phyloP scores from a whole-genome alignment of 352 stramenopile genomes.

The Chloridella minuta region DNA sequence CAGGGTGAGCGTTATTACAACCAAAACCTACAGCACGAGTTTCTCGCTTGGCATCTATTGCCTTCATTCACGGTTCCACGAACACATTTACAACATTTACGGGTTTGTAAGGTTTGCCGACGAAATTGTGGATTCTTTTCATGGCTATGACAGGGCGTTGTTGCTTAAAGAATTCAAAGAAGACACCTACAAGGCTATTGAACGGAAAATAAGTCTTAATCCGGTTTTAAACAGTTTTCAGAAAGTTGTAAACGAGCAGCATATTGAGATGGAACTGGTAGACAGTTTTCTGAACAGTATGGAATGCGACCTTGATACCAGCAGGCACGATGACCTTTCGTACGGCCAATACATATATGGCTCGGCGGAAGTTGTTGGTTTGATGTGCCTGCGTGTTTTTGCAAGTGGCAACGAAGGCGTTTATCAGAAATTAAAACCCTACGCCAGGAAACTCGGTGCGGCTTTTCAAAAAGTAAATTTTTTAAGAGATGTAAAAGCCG shows the following conservation, averaged over 20 bases:
- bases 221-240: background rate
- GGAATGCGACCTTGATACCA: background rate
- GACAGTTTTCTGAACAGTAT: background rate
- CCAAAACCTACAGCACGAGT: background rate
- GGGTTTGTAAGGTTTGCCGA: background rate
- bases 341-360: background rate
- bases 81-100: background rate
- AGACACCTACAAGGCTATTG: background rate
- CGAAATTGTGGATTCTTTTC: background rate
- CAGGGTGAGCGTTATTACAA: background rate
- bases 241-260: background rate
- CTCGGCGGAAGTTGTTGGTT: background rate
- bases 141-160: background rate
- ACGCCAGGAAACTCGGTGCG: background rate
- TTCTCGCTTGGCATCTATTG: background rate
- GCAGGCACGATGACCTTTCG: background rate
- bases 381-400: background rate
- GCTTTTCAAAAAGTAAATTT: background rate
- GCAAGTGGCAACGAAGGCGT: background rate
- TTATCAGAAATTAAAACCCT: background rate
- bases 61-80: background rate
- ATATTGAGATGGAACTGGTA: background rate
- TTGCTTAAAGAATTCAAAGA: background rate
- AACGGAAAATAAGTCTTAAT: background rate
- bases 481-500: background rate